Base-by-base conservation (phyloP, 1,284 basidiomycete genomes). In the Rhodotorula sp. region DNA sequence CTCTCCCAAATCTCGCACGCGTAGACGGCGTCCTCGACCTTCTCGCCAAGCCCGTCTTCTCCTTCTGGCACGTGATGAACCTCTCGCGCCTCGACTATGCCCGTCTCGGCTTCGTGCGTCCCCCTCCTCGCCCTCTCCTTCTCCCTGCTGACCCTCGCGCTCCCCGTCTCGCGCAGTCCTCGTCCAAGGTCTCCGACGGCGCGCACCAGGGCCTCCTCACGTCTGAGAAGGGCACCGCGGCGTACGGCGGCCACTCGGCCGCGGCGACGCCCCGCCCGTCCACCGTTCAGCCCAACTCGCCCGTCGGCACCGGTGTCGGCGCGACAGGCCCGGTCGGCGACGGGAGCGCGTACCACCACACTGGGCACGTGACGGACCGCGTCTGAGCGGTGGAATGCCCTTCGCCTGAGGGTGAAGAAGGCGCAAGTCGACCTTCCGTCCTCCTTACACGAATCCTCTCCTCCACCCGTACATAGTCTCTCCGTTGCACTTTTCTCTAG, bases 21-120 rank as follows among this genome's bases (percentile, higher is more conserved):
- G 75, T 82, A 83, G 81, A 88, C 80, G 87, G 87, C 70, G 81
- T 87, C 70, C 83, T 89, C 67, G 88, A 89, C 76, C 65, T 88
- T 25, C 68, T 88, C 73, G 83, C 85, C 70, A 87, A 85, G 59
- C 86, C 86, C 9, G 79, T 85, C 67, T 86, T 85, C 79, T 77
- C 84, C 34, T 65, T 82, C 66, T 65, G 76, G 63, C 82, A 81
- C 76, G 76, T 84, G 54, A 80, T 61, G 37, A 71, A 73, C 17
- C 60, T 85, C 54, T 67, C 77, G n/a, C 66, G 32, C 27, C 76
- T 83, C 61, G 79, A 81, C 68, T 79, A 79, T 53, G 67, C 58
- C 34, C 51, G 76, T 13, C 79, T 82, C 56, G 80, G 77, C 37
- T 56, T 72, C 34, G 55, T 66, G 22, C 62, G 48, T 60, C n/a